Conservation (phyloP, 225 moss, liverwort and hornwort species). For the Bryum argenteum region DNA sequence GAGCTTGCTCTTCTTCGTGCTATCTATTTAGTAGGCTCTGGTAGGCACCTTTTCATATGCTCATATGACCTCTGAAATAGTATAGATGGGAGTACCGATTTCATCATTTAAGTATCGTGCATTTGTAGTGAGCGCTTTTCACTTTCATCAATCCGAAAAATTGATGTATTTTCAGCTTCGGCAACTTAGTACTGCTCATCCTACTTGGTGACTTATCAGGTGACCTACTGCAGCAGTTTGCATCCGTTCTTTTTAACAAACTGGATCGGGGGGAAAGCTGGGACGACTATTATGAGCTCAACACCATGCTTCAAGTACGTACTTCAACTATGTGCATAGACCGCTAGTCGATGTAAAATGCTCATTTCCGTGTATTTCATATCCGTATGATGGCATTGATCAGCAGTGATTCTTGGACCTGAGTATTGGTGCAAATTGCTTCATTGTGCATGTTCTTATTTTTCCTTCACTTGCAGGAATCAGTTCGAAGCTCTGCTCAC, state of each 20-base stretch:
- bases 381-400: neutral
- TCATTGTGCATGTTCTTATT: neutral
- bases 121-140: slow-evolving; percentile 1
- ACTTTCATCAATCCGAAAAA: neutral
- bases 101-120: slow-evolving; percentile 13
- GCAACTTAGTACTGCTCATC: slow-evolving; percentile 15
- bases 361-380: neutral
- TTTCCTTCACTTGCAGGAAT: slow-evolving; percentile 65
- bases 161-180: slow-evolving; percentile 3
- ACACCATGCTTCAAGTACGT: slow-evolving; percentile 95
- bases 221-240: slow-evolving; percentile 95
- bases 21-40: slow-evolving; percentile 94
- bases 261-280: slow-evolving; percentile 96
- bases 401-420: slow-evolving; percentile 1
- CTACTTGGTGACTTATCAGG: slow-evolving; percentile 49
- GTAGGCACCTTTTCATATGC: slow-evolving; percentile 46
- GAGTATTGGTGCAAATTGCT: slow-evolving; percentile 16
- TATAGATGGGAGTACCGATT: slow-evolving; percentile 12
- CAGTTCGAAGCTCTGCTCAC: slow-evolving; percentile 92
- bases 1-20: slow-evolving; percentile 91
- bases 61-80: slow-evolving; percentile 18
- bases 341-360: neutral
- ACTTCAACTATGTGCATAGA: slow-evolving; percentile 5
- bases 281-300: slow-evolving; percentile 99
- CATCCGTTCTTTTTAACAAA: slow-evolving; percentile 96